A percentile compares a stretch with the other conserved stretches of the same genome.
Conservation (phyloP, 2,329 filamentous ascomycete species). For the Alternaria rosae region DNA sequence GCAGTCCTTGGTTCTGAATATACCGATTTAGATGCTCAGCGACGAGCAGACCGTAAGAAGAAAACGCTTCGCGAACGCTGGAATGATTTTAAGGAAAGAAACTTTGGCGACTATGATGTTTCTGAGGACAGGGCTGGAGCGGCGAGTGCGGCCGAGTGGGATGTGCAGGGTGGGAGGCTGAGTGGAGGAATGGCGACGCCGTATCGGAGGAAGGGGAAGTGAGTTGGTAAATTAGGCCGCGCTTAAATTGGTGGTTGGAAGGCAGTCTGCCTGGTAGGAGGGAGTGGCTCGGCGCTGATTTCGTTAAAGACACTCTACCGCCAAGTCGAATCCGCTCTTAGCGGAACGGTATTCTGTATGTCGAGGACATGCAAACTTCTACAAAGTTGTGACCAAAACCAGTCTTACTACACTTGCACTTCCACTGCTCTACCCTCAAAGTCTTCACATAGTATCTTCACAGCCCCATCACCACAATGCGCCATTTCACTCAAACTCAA, state of each 20-base stretch:
- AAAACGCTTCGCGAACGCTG: constrained; percentile 17
- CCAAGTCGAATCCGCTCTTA: no score
- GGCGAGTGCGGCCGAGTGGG: constrained; percentile 7
- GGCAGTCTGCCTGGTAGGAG: no score
- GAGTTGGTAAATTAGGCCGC: no score
- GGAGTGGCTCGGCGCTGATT: no score
- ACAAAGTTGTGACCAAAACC: no score
- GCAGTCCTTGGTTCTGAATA: constrained; percentile 12
- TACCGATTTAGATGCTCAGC: constrained; percentile 13
- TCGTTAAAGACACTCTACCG: no score
- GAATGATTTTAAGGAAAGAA: constrained; percentile 15
- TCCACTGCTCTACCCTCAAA: neutral
- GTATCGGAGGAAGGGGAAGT: constrained; percentile 5
- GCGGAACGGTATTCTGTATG: no score
- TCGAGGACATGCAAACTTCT: no score
- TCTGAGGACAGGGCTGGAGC: neutral
- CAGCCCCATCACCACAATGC: neutral
- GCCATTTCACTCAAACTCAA: neutral
- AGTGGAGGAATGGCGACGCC: neutral
- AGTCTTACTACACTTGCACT: no score
- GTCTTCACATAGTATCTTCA: neutral
- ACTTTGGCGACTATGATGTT: constrained; percentile 1
- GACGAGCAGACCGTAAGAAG: constrained; percentile 11
- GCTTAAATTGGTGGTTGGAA: no score
- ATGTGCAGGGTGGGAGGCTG: constrained; percentile 9